These are phyloP conservation scores for Globisporangium carolinianum DNA, from an alignment of 352 stramenopile species.

Conservation along the genomic window DNA sequence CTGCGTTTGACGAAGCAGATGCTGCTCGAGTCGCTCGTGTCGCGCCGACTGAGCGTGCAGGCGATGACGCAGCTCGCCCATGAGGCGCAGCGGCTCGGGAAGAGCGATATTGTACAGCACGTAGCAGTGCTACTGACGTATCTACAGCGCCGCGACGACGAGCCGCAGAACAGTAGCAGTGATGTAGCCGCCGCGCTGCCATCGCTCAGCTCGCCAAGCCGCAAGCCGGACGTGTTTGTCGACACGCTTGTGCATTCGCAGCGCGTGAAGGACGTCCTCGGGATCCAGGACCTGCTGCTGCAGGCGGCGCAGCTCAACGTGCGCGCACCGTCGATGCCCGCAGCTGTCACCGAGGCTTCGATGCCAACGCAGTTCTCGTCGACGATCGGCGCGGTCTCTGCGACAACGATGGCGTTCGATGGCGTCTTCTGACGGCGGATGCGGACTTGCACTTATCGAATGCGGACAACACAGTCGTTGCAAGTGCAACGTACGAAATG, in stretches of 20 bases:
- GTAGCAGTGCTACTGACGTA: slow-evolving; percentile 29
- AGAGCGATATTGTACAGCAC: slow-evolving; percentile 22
- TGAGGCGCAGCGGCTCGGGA: slow-evolving; percentile 24
- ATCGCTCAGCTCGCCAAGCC: background rate
- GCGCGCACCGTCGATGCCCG: background rate
- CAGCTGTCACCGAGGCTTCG: background rate
- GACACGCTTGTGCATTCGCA: slow-evolving; percentile 26
- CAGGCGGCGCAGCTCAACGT: slow-evolving; percentile 10
- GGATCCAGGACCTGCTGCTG: slow-evolving; percentile 26
- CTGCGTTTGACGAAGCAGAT: slow-evolving; percentile 50
- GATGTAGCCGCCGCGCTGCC: background rate
- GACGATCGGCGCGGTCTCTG: background rate
- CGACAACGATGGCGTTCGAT: slow-evolving; percentile 4
- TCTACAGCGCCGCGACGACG: slow-evolving; percentile 13
- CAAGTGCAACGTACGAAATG: background rate
- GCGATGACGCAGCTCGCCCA: slow-evolving; percentile 29
- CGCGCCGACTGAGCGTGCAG: slow-evolving; percentile 31
- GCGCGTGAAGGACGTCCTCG: slow-evolving; percentile 23
- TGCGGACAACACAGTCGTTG: background rate
- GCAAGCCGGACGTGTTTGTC: slow-evolving; percentile 12
- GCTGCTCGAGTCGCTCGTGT: slow-evolving; percentile 41
- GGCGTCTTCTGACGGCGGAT: slow-evolving; percentile 8
- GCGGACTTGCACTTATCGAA: background rate
- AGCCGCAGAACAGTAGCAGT: background rate
- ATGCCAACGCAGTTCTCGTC: background rate